These are phyloP conservation scores for Neurospora tetraspora DNA, from an alignment of 495 filamentous ascomycete species.

Conservation along the genomic window DNA sequence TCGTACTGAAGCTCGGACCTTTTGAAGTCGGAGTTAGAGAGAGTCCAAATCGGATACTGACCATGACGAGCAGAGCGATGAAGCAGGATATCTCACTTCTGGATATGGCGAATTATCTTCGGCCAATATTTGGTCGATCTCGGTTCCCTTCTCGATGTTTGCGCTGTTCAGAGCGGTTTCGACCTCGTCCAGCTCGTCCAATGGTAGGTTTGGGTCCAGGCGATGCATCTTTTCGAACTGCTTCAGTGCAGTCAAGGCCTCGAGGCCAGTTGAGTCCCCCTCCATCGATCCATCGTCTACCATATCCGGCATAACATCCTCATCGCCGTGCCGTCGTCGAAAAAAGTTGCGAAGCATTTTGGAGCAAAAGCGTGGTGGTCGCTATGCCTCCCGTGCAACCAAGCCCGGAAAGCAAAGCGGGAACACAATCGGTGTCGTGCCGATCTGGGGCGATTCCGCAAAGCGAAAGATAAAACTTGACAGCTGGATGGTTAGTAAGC, in stretches of 20 bases:
- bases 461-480: slow-evolving; percentile 5
- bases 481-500: background rate
- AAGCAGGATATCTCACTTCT: slow-evolving; percentile 38
- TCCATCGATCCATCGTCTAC: slow-evolving; percentile 19
- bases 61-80: background rate
- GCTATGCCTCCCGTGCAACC: slow-evolving; percentile 16
- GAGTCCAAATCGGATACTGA: background rate
- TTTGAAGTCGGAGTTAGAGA: slow-evolving; percentile 31
- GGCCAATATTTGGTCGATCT: slow-evolving; percentile 46
- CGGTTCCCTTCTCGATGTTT: slow-evolving; percentile 43
- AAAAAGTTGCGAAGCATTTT: slow-evolving; percentile 14
- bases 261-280: slow-evolving; percentile 19
- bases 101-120: slow-evolving; percentile 62
- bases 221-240: slow-evolving; percentile 50
- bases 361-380: slow-evolving; percentile 1
- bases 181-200: slow-evolving; percentile 51
- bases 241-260: slow-evolving; percentile 27
- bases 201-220: slow-evolving; percentile 60
- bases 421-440: slow-evolving; percentile 4
- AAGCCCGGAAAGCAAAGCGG: slow-evolving; percentile 10
- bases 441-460: slow-evolving; percentile 8
- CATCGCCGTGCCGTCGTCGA: slow-evolving; percentile 16
- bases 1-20: slow-evolving; percentile 52
- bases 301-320: slow-evolving; percentile 16
- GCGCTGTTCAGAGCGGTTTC: slow-evolving; percentile 46